Percentiles rank a stretch among this genome's conserved stretches.
Conservation (phyloP, 1,139 yeast genomes). For the Suhomyces anneliseae region DNA sequence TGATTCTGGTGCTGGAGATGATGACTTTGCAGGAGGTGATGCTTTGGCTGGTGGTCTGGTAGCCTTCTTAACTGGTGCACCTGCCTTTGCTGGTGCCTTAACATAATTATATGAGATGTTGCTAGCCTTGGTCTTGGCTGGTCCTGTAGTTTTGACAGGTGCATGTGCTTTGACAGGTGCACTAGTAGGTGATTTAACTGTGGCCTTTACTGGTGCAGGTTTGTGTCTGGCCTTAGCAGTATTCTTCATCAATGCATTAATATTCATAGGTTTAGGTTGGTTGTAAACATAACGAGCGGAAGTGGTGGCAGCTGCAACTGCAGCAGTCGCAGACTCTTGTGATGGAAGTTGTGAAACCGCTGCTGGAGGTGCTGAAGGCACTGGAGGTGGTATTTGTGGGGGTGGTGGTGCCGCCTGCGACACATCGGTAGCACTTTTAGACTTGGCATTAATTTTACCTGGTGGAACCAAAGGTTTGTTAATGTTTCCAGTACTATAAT, state of each 20-base stretch:
- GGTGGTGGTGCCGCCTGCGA: conserved; percentile 2
- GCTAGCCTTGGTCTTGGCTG: conserved; percentile 9
- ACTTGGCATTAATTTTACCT: conserved; percentile 1
- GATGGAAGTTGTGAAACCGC: background rate
- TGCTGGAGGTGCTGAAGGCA: background rate
- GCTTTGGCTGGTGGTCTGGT: conserved; percentile 15
- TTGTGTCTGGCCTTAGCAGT: conserved; percentile 10
- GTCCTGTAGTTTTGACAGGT: conserved; percentile 4
- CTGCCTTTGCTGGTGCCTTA: conserved; percentile 9
- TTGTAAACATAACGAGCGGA: conserved; percentile 29
- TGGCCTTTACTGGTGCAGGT: conserved; percentile 15
- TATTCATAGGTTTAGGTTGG: conserved; percentile 45
- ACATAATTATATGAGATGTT: conserved; percentile 32
- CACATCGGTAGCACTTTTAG: conserved; percentile 19
- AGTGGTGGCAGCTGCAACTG: background rate
- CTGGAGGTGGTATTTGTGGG: background rate
- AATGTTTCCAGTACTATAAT: conserved; percentile 2
- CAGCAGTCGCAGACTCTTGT: background rate
- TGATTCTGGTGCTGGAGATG: conserved; percentile 7
- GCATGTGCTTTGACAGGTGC: conserved; percentile 3
- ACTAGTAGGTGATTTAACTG: conserved; percentile 5
- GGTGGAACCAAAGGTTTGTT: background rate
- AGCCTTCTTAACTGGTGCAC: background rate
- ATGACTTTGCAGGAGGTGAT: conserved; percentile 2
- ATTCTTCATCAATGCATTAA: conserved; percentile 35